phyloP scores from a whole-genome alignment of 108 stramenopile genomes.

The Schizochytrium sp. region DNA sequence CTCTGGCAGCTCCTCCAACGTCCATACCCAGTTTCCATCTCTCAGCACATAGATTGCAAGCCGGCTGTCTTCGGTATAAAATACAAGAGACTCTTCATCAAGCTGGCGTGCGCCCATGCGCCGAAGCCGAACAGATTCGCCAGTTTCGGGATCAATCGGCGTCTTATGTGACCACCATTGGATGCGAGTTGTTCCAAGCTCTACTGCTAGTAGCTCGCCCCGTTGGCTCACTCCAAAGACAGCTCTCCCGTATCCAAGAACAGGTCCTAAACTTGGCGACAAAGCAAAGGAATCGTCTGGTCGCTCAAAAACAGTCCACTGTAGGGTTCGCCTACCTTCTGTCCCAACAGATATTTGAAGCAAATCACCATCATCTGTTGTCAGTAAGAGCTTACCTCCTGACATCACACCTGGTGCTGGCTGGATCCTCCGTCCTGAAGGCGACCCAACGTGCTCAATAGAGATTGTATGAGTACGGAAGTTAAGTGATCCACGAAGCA shows the following conservation, averaged over 20 bases:
- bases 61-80: neutral
- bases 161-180: neutral
- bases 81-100: neutral
- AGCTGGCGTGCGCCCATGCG: neutral
- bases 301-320: neutral
- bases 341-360: neutral
- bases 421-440: neutral
- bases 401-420: constrained; percentile 1
- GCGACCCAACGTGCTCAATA: neutral
- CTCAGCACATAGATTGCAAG: neutral
- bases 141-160: neutral
- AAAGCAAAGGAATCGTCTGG: neutral
- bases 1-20: neutral
- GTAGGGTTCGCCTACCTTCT: neutral
- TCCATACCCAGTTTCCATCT: neutral
- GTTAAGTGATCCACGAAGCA: neutral
- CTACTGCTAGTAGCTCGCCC: neutral
- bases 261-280: neutral
- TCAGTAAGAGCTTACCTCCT: neutral
- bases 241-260: neutral
- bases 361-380: neutral
- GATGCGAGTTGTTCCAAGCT: neutral
- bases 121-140: neutral
- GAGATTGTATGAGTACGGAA: neutral
- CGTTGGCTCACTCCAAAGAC: neutral